phyloP scores from a whole-genome alignment of 2,329 filamentous ascomycete genomes.

The Fusarium chuoi region DNA sequence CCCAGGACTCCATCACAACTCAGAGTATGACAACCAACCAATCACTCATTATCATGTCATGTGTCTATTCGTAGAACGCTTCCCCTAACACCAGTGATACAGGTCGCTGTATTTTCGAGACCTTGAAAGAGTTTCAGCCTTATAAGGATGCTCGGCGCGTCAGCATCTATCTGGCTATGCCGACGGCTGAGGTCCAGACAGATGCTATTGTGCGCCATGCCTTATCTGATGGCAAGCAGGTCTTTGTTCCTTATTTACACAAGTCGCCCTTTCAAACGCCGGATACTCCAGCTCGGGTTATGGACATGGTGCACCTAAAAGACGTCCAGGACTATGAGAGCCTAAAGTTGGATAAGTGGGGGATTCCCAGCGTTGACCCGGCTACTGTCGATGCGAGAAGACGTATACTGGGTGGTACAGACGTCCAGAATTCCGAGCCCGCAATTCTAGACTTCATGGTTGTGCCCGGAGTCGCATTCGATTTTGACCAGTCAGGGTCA shows the following conservation, averaged over 20 bases:
- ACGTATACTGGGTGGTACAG: slow-evolving; percentile 77
- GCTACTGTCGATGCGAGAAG: slow-evolving; percentile 72
- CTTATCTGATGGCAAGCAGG: slow-evolving; percentile 78
- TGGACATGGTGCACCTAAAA: slow-evolving; percentile 92
- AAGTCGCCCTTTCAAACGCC: slow-evolving; percentile 60
- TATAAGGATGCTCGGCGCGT: slow-evolving; percentile 81
- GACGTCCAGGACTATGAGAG: slow-evolving; percentile 81
- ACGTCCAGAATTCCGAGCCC: slow-evolving; percentile 53
- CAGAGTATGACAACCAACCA: slow-evolving; percentile 71
- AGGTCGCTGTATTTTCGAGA: slow-evolving; percentile 74
- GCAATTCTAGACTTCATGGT: slow-evolving; percentile 83
- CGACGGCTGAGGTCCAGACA: slow-evolving; percentile 85
- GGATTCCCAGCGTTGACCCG: slow-evolving; percentile 85
- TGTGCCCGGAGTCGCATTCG: slow-evolving; percentile 93
- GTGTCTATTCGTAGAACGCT: slow-evolving; percentile 1
- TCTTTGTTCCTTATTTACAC: slow-evolving; percentile 93
- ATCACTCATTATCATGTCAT: slow-evolving; percentile 2
- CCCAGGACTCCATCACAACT: slow-evolving; percentile 67
- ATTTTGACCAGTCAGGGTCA: slow-evolving; percentile 64
- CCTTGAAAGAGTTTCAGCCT: slow-evolving; percentile 73
- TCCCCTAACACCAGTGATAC: slow-evolving; percentile 37
- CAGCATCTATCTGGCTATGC: slow-evolving; percentile 95
- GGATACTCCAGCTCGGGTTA: slow-evolving; percentile 72
- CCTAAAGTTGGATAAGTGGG: slow-evolving; percentile 85
- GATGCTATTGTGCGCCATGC: slow-evolving; percentile 84